phyloP scores from a whole-genome alignment of 441 rosid species.

The Adansonia grandidieri region DNA sequence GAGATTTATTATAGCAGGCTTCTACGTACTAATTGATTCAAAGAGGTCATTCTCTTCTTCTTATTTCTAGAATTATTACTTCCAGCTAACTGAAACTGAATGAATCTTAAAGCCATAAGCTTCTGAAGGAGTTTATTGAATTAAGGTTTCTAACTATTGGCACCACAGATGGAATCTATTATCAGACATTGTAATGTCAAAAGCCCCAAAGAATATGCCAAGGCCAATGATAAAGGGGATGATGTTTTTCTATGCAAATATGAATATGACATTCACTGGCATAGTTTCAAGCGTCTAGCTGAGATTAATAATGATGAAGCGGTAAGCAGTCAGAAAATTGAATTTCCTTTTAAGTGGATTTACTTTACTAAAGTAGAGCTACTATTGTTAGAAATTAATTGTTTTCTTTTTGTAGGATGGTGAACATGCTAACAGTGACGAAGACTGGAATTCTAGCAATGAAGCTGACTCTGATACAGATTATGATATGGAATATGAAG shows the following conservation, averaged over 20 bases:
- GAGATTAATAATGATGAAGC: slow-evolving; percentile 56
- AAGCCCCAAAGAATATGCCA: slow-evolving; percentile 74
- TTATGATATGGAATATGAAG: slow-evolving; percentile 65
- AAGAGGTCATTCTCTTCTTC: neutral
- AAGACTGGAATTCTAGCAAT: slow-evolving; percentile 66
- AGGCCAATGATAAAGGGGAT: slow-evolving; percentile 79
- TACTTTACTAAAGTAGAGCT: slow-evolving; percentile 22
- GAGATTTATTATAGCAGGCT: neutral
- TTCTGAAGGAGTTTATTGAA: slow-evolving; percentile 14
- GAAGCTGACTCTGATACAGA: slow-evolving; percentile 58
- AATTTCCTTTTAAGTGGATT: neutral
- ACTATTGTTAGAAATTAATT: slow-evolving; percentile 18
- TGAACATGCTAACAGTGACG: slow-evolving; percentile 68
- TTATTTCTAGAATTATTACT: neutral
- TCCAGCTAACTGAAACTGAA: slow-evolving; percentile 3
- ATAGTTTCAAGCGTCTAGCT: slow-evolving; percentile 84
- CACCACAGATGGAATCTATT: slow-evolving; percentile 73
- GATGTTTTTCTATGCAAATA: slow-evolving; percentile 92
- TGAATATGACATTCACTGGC: slow-evolving; percentile 91
- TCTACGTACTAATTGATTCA: slow-evolving; percentile 8
- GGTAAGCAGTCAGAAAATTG: slow-evolving; percentile 35
- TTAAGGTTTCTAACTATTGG: slow-evolving; percentile 18
- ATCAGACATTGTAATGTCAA: slow-evolving; percentile 79
- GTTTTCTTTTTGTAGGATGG: slow-evolving; percentile 41
- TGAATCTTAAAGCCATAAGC: neutral